These are phyloP conservation scores for Mortierella sp. DNA, from an alignment of 371 early-diverging fungal genomes.

Conservation along the genomic window DNA sequence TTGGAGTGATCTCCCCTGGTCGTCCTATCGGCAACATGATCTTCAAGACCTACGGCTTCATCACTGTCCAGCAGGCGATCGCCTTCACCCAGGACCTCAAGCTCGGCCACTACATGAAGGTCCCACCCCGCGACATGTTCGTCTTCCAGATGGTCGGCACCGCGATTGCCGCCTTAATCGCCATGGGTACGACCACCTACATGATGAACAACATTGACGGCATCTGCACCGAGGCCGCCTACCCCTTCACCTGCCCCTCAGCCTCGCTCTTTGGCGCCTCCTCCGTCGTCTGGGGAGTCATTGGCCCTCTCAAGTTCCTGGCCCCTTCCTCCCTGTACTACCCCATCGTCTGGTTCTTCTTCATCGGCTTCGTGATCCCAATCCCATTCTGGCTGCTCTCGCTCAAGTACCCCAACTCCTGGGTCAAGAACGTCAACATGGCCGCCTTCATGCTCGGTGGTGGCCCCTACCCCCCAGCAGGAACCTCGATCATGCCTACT, in stretches of 20 bases:
- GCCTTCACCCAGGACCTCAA: slow-evolving; percentile 65
- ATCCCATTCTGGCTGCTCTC: slow-evolving; percentile 66
- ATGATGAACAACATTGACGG: slow-evolving; percentile 42
- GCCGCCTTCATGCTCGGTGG: slow-evolving; percentile 68
- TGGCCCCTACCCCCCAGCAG: slow-evolving; percentile 58
- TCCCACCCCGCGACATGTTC: slow-evolving; percentile 82
- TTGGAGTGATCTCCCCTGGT: slow-evolving; percentile 75
- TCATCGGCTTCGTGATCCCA: slow-evolving; percentile 71
- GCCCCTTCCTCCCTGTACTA: slow-evolving; percentile 74
- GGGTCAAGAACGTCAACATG: slow-evolving; percentile 55
- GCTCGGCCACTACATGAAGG: slow-evolving; percentile 76
- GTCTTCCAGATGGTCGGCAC: slow-evolving; percentile 72
- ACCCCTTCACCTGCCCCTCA: slow-evolving; percentile 56
- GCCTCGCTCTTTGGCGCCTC: slow-evolving; percentile 60
- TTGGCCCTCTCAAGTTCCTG: slow-evolving; percentile 82
- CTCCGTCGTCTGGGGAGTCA: slow-evolving; percentile 73
- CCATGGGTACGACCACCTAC: slow-evolving; percentile 59
- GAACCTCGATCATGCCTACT: slow-evolving; percentile 61
- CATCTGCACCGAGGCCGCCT: slow-evolving; percentile 49
- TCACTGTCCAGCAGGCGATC: slow-evolving; percentile 69
- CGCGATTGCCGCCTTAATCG: slow-evolving; percentile 61
- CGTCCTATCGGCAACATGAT: slow-evolving; percentile 61
- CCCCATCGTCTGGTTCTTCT: slow-evolving; percentile 68
- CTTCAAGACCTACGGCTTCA: slow-evolving; percentile 69
- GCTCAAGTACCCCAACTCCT: slow-evolving; percentile 61